These are phyloP conservation scores for Niebla homalea DNA, from an alignment of 495 filamentous ascomycete genomes.

Conservation along the genomic window DNA sequence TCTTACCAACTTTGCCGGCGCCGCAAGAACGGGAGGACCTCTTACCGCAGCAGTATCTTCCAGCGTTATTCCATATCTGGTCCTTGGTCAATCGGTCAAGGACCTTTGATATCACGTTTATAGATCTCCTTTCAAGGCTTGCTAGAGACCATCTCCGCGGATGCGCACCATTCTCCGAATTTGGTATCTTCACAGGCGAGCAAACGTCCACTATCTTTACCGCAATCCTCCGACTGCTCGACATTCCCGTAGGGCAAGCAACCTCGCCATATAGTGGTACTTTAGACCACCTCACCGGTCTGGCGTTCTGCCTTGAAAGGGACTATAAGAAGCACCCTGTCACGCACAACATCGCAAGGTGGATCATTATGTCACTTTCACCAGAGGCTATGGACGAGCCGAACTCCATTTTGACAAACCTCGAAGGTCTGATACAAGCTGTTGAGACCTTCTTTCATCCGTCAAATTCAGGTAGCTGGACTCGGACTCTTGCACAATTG, in stretches of 20 bases:
- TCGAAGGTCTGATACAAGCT: slow-evolving; percentile 89
- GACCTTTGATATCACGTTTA: slow-evolving; percentile 69
- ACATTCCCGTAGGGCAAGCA: slow-evolving; percentile 94
- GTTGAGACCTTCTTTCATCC: slow-evolving; percentile 99
- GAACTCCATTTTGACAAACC: slow-evolving; percentile 66
- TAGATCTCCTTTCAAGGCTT: slow-evolving; percentile 80
- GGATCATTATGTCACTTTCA: slow-evolving; percentile 89
- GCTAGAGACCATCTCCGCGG: slow-evolving; percentile 68
- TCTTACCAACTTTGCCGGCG: slow-evolving; percentile 75
- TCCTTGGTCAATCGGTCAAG: slow-evolving; percentile 83
- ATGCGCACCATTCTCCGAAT: slow-evolving; percentile 70
- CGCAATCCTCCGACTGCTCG: slow-evolving; percentile 72
- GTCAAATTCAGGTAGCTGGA: slow-evolving; percentile 90
- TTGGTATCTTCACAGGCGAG: slow-evolving; percentile 84
- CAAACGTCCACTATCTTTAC: slow-evolving; percentile 92
- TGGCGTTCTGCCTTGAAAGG: slow-evolving; percentile 74
- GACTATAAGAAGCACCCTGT: slow-evolving; percentile 87
- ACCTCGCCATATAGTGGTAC: slow-evolving; percentile 76
- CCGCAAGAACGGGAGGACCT: slow-evolving; percentile 55
- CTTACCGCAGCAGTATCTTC: slow-evolving; percentile 72
- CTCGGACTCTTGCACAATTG: slow-evolving; percentile 75
- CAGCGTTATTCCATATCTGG: slow-evolving; percentile 93
- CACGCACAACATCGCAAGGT: slow-evolving; percentile 83
- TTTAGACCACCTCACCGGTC: slow-evolving; percentile 69
- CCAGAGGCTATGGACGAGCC: slow-evolving; percentile 66